These are phyloP conservation scores for Crassisporium funariophilum DNA, from an alignment of 768 basidiomycete species.

Conservation along the genomic window DNA sequence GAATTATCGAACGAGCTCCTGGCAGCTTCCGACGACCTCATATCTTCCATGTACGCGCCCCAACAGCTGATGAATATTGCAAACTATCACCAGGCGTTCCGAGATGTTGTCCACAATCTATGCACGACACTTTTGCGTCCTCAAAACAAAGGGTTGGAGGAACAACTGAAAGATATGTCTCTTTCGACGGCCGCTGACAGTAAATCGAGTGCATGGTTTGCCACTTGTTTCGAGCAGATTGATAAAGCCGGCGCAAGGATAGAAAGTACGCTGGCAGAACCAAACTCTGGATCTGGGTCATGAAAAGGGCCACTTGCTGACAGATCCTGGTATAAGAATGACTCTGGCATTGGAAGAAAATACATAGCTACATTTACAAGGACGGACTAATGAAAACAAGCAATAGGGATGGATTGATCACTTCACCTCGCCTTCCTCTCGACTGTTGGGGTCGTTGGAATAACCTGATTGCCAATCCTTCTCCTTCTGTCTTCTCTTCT, in stretches of 20 bases:
- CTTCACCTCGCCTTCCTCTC: constrained; percentile 43
- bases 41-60: constrained; percentile 65
- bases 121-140: constrained; percentile 29
- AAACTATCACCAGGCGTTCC: constrained; percentile 40
- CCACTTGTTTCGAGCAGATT: constrained; percentile 65
- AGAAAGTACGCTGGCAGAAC: constrained; percentile 24
- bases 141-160: constrained; percentile 27
- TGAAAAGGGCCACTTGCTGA: too few relatives aligned
- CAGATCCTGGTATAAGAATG: too few relatives aligned
- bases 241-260: constrained; percentile 40
- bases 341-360: background rate
- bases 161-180: constrained; percentile 30
- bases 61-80: constrained; percentile 50
- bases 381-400: background rate
- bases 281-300: background rate
- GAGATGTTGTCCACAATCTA: constrained; percentile 38
- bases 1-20: constrained; percentile 52
- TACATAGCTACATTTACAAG: background rate
- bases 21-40: constrained; percentile 63
- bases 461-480: constrained; percentile 25
- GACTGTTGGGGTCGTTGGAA: constrained; percentile 33
- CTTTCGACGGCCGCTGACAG: constrained; percentile 28
- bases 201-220: constrained; percentile 60
- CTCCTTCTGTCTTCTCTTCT: constrained; percentile 35
- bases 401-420: constrained; percentile 3